A percentile compares a stretch with the other conserved stretches of the same genome.
phyloP scores from a whole-genome alignment of 2,329 filamentous ascomycete genomes.

The Neopestalotiopsis sp. region DNA sequence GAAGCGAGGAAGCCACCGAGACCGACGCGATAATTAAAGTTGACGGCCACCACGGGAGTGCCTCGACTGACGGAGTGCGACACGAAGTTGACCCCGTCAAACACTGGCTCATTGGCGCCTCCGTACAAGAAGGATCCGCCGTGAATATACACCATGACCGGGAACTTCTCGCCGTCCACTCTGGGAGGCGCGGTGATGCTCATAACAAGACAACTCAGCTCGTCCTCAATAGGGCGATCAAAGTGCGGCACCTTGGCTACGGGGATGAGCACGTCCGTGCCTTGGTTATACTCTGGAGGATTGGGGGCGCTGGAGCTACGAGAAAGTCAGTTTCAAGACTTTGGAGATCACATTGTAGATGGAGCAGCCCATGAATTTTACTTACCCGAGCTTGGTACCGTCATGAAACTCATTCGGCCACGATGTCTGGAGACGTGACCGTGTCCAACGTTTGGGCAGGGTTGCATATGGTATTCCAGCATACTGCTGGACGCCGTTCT shows the following conservation, averaged over 20 bases:
- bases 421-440: too few relatives aligned
- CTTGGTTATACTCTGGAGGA: neutral
- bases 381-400: too few relatives aligned
- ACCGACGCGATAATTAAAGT: slow-evolving; percentile 1
- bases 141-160: neutral
- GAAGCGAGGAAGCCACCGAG: neutral
- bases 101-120: neutral
- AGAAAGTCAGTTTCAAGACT: neutral
- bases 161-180: neutral
- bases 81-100: neutral
- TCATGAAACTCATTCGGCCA: too few relatives aligned
- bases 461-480: neutral
- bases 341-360: too few relatives aligned
- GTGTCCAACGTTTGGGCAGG: neutral
- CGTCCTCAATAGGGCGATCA: neutral
- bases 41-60: neutral
- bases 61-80: neutral
- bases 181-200: too few relatives aligned
- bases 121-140: slow-evolving; percentile 1
- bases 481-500: neutral
- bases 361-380: too few relatives aligned
- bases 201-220: too few relatives aligned
- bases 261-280: neutral
- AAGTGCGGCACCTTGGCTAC: neutral
- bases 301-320: neutral